Percentiles rank a stretch among this genome's conserved stretches.
phyloP scores from a whole-genome alignment of 73 alveolate species.

The Symbiodinium natans region DNA sequence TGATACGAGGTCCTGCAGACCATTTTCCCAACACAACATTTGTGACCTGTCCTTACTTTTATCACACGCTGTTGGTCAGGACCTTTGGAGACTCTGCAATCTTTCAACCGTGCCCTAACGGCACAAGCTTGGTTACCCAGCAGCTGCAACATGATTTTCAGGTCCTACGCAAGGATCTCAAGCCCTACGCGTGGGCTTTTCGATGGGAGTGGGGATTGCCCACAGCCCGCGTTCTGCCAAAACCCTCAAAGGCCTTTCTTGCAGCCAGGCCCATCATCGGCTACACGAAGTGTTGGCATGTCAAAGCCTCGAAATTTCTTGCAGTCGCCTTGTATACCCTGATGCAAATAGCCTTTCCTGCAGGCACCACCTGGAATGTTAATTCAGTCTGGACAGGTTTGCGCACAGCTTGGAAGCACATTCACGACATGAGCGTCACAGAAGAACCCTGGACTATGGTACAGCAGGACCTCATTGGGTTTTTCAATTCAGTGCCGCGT shows the following conservation, averaged over 20 bases:
- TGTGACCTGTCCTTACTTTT: not conserved
- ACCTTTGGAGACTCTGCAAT: not conserved
- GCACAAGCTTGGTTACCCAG: not conserved
- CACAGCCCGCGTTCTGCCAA: not conserved
- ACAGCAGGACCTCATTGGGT: not conserved
- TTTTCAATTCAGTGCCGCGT: not conserved
- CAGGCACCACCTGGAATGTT: not conserved
- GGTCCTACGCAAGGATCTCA: no score
- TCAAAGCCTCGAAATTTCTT: no score
- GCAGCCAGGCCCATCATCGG: not conserved
- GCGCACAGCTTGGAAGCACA: not conserved
- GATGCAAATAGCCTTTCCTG: not conserved
- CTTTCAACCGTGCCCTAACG: not conserved
- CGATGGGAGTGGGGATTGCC: not conserved
- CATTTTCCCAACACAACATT: not conserved
- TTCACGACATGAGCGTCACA: not conserved
- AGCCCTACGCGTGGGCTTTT: not conserved
- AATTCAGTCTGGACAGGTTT: not conserved
- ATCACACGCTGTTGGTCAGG: not conserved
- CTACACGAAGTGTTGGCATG: not conserved
- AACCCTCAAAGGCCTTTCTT: not conserved
- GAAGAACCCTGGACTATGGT: not conserved
- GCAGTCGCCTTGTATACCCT: not conserved
- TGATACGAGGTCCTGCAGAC: not conserved
- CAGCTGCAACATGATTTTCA: not conserved